Conservation (phyloP, 1,284 basidiomycete genomes). For the Clitocybe nebularis region DNA sequence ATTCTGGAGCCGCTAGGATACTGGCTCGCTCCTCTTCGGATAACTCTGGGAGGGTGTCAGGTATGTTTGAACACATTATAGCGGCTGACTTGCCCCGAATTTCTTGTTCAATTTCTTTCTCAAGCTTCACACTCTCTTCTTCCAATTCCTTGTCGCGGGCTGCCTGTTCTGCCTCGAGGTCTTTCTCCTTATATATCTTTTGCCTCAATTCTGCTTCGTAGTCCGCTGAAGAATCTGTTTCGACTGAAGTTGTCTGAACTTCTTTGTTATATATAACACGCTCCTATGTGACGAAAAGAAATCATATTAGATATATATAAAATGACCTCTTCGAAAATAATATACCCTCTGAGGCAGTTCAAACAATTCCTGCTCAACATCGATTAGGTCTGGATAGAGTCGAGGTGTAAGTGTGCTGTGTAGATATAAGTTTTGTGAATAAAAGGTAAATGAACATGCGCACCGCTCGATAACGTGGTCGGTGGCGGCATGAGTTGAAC, state of each 20-base stretch:
- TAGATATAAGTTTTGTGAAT: constrained; percentile 1
- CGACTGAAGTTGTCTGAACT: constrained; percentile 79
- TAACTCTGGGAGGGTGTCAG: constrained; percentile 51
- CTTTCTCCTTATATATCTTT: constrained; percentile 63
- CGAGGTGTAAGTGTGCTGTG: constrained; percentile 60
- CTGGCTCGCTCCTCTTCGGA: constrained; percentile 80
- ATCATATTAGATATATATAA: too few species aligned
- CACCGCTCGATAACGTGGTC: constrained; percentile 69
- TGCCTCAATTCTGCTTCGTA: constrained; percentile 74
- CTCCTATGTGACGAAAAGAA: constrained; percentile 50
- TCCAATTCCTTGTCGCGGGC: constrained; percentile 78
- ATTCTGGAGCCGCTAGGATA: constrained; percentile 84
- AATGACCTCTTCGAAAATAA: not conserved
- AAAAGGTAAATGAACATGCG: constrained; percentile 17
- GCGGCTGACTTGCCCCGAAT: constrained; percentile 54
- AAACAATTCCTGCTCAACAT: constrained; percentile 85
- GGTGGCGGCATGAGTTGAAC: constrained; percentile 51
- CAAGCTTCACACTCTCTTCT: constrained; percentile 74
- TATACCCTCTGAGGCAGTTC: constrained; percentile 83
- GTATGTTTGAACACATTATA: not conserved
- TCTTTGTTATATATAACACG: constrained; percentile 93
- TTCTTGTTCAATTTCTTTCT: constrained; percentile 79
- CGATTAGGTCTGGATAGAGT: constrained; percentile 71
- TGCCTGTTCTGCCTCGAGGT: constrained; percentile 61
- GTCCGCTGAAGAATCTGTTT: constrained; percentile 42